Base-by-base conservation (phyloP, 495 filamentous ascomycete genomes). In the Chaetomidium leptoderma region DNA sequence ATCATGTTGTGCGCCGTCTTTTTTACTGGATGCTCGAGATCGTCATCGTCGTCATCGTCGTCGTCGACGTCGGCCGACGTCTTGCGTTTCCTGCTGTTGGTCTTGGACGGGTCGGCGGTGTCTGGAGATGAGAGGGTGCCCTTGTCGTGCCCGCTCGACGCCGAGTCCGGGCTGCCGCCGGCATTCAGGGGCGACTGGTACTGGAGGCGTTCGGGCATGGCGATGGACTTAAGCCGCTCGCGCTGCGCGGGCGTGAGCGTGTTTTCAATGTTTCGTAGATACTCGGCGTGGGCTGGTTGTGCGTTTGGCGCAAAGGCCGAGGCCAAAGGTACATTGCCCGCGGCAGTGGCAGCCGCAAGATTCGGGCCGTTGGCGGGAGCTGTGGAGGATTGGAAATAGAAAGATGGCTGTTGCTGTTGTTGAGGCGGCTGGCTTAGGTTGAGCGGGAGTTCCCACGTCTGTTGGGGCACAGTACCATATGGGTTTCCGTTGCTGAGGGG, bases 1-100 rank as follows among this genome's bases (percentile, higher is more conserved):
- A 98, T 95, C 80, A 96, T 91, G 66, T 96, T 97, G 68, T 98
- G 92, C 17, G 92, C 89, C 43, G 91, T 92, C 76, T 96, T 96
- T 78, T 95, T 96, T 10, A 90, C 81, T 2, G 91, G 89, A 36
- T 87, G 86, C 39, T 77, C 79, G 24, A 76, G 73, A 11, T 78
- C 78, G 30, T 77, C 73, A 46, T 78, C 76, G 30, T 80, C 78
- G 7, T 77, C 72, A 4, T 75, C 75, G 6, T 72, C 75, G 6
- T 72, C 69, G 32, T 80, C 77, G 23, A 72, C 63, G 13, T 81
- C 81, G 27, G 75, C 70, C 1, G 84, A 83, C 2, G 80, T 80
- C 72, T 89, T 89, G 32, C 86, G 78, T 65, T 89, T 89, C 53
- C 77, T 72, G 56, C 68, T 73, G 62, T 70, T 70, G 48, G 73